These are phyloP conservation scores for Peniophora sp. DNA, from an alignment of 1,284 basidiomycete species.

Conservation along the genomic window DNA sequence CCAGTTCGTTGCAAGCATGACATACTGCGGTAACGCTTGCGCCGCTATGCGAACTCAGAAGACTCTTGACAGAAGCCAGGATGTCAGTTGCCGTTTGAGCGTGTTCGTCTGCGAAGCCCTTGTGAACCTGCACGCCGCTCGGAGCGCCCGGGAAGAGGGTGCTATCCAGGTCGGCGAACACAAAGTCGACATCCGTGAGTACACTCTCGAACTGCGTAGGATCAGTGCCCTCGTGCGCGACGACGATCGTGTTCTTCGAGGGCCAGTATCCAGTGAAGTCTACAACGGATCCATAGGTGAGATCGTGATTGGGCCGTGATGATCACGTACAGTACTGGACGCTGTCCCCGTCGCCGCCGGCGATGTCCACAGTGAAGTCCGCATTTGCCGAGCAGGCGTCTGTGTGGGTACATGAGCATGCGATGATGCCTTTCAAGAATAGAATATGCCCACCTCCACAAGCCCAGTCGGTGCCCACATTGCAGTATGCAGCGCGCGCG, in stretches of 20 bases:
- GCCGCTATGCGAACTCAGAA: slow-evolving; percentile 16
- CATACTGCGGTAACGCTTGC: not conserved
- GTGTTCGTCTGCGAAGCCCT: slow-evolving; percentile 34
- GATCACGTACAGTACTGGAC: slow-evolving; percentile 35
- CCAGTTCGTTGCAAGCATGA: not conserved
- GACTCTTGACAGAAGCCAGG: slow-evolving; percentile 28
- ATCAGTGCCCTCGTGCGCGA: slow-evolving; percentile 46
- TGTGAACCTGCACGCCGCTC: slow-evolving; percentile 26
- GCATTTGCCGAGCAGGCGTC: slow-evolving; percentile 33
- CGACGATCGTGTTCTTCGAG: slow-evolving; percentile 35
- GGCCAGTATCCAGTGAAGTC: slow-evolving; percentile 42
- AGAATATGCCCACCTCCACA: slow-evolving; percentile 24
- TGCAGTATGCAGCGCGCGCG: slow-evolving; percentile 32
- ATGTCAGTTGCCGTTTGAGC: slow-evolving; percentile 28
- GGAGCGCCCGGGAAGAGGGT: slow-evolving; percentile 33
- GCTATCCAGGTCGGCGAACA: slow-evolving; percentile 19
- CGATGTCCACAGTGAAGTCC: slow-evolving; percentile 34
- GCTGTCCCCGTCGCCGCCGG: slow-evolving; percentile 38
- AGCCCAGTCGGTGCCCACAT: slow-evolving; percentile 23
- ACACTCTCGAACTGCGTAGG: slow-evolving; percentile 29
- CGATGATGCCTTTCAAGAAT: not conserved
- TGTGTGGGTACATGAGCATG: slow-evolving; percentile 1
- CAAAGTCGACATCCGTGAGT: slow-evolving; percentile 29
- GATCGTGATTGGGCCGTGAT: not conserved
- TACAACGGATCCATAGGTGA: slow-evolving; percentile 10